Conservation (phyloP, 75 land plant species). For the Chamaecyparis obtusa region DNA sequence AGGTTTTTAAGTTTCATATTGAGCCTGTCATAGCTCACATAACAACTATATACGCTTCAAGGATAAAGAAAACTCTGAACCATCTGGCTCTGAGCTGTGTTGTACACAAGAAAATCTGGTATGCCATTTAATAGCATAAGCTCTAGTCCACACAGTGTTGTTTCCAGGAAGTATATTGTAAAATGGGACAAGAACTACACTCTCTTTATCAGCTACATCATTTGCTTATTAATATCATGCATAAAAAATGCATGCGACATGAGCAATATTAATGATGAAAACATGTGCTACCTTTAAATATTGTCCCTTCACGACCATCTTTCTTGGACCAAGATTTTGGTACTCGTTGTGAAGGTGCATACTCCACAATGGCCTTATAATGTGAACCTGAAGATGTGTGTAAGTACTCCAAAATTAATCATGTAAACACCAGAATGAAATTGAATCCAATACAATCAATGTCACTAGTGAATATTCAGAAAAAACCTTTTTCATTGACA, state of each 20-base stretch:
- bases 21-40: neutral
- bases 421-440: neutral
- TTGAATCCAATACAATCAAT: neutral
- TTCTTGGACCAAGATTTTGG: conserved; percentile 73
- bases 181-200: neutral
- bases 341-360: conserved; percentile 93
- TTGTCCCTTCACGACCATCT: conserved; percentile 88
- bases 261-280: neutral
- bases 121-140: neutral
- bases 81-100: neutral
- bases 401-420: neutral
- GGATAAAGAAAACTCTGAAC: neutral
- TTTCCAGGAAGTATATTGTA: neutral
- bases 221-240: neutral
- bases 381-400: conserved; percentile 60
- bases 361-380: conserved; percentile 77
- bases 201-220: neutral
- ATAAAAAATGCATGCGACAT: neutral
- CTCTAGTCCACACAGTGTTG: neutral
- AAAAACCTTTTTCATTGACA: conserved; percentile 84
- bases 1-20: neutral
- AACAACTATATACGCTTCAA: neutral
- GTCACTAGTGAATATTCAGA: neutral
- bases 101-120: neutral
- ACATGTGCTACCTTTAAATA: conserved; percentile 53